These are phyloP conservation scores for Meyerozyma athensensis DNA, from an alignment of 1,139 yeast species.

Conservation along the genomic window DNA sequence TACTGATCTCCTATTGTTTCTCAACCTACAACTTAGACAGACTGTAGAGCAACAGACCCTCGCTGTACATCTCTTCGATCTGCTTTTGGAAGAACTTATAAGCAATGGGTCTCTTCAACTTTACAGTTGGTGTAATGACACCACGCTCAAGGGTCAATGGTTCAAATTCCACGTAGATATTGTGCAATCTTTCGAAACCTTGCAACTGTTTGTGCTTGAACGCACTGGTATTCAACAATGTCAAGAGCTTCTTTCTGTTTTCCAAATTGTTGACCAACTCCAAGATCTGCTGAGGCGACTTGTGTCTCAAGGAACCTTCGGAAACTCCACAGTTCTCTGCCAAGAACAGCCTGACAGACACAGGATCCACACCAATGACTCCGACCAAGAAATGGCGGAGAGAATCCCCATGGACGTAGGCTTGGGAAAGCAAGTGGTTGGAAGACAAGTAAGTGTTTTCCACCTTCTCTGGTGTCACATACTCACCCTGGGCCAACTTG, in stretches of 20 bases:
- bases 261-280: constrained; percentile 12
- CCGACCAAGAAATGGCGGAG: constrained; percentile 27
- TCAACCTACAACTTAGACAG: neutral
- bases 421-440: constrained; percentile 17
- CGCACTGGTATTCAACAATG: constrained; percentile 10
- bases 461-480: constrained; percentile 73
- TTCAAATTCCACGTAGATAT: constrained; percentile 20
- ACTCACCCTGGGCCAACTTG: constrained; percentile 79
- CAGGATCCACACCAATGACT: constrained; percentile 39
- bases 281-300: constrained; percentile 7
- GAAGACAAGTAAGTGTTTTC: constrained; percentile 53
- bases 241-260: constrained; percentile 10
- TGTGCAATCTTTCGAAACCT: constrained; percentile 23
- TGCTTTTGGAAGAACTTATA: constrained; percentile 18
- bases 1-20: no score
- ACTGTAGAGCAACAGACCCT: constrained; percentile 10
- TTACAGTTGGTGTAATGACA: constrained; percentile 23
- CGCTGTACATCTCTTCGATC: constrained; percentile 19
- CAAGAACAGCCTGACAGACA: neutral
- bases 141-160: constrained; percentile 22
- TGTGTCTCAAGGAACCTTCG: neutral
- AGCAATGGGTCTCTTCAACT: constrained; percentile 22
- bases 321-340: neutral
- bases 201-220: constrained; percentile 10
- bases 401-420: constrained; percentile 29